phyloP scores from a whole-genome alignment of 2,329 filamentous ascomycete genomes.

The Ophiocordyceps camponoti-floridani region DNA sequence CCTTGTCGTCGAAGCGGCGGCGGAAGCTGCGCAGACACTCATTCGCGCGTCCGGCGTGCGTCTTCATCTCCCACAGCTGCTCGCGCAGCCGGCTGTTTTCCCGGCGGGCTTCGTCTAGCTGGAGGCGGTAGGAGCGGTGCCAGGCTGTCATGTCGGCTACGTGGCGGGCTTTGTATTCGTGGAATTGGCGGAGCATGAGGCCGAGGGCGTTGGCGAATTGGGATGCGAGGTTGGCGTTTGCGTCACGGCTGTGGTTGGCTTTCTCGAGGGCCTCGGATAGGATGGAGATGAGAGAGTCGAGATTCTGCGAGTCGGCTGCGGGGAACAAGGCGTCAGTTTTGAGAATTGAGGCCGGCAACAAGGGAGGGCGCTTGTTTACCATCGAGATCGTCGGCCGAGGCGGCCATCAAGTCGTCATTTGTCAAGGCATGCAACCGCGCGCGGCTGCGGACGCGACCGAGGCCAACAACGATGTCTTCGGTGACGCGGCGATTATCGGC shows the following conservation, averaged over 20 bases:
- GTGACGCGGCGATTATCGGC: conserved; percentile 42
- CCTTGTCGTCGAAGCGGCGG: conserved; percentile 36
- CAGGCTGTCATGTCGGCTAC: conserved; percentile 42
- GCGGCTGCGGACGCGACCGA: conserved; percentile 40
- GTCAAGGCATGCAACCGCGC: conserved; percentile 31
- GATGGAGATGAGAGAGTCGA: conserved; percentile 42
- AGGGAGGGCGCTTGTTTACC: conserved; percentile 17
- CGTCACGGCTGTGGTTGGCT: conserved; percentile 39
- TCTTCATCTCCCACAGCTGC: conserved; percentile 50
- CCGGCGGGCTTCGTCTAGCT: conserved; percentile 45
- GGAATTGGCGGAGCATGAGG: conserved; percentile 43
- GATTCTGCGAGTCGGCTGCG: conserved; percentile 37
- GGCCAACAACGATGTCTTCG: conserved; percentile 45
- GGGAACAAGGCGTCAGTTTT: background rate
- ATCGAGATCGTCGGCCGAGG: conserved; percentile 37
- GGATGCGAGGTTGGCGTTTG: conserved; percentile 38
- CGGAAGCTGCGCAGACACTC: conserved; percentile 38
- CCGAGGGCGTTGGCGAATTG: conserved; percentile 40
- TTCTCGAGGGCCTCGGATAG: conserved; percentile 45
- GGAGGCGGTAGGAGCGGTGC: conserved; percentile 47
- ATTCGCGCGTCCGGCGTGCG: conserved; percentile 39
- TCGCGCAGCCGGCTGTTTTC: conserved; percentile 45
- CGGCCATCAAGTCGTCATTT: conserved; percentile 40
- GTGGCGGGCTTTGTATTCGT: conserved; percentile 47
- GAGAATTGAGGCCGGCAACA: background rate